Evolutionary conservation across 2,329 filamentous ascomycete species (phyloP).

Genomic region (Alternaria dauci): DNA sequence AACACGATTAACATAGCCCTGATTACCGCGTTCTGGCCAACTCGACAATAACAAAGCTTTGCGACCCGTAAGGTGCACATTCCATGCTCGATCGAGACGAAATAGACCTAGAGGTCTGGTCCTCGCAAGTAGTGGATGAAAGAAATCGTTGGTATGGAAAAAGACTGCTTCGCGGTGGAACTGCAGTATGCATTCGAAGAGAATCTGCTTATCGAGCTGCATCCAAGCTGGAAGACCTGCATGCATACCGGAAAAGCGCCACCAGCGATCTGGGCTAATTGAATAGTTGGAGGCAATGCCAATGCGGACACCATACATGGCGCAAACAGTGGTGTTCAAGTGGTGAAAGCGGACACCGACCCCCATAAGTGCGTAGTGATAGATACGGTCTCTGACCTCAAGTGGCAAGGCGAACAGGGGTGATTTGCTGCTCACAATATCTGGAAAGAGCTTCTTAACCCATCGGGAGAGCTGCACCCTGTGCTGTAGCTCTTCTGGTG

Average conservation of each 20-base stretch:
- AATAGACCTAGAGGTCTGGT: neutral
- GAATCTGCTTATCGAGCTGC: neutral
- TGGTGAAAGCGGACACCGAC: neutral
- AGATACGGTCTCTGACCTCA: neutral
- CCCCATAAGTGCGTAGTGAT: neutral
- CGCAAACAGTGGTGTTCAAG: slow-evolving; percentile 7
- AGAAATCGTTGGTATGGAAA: neutral
- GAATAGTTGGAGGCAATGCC: neutral
- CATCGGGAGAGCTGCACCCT: neutral
- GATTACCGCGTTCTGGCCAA: neutral
- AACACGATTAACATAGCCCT: neutral
- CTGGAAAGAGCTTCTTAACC: neutral
- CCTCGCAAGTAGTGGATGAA: neutral
- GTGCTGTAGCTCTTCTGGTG: neutral
- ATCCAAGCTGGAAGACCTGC: neutral
- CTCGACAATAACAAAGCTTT: neutral
- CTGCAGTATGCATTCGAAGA: neutral
- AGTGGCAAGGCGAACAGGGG: neutral
- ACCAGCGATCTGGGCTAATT: too few species aligned
- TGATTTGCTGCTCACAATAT: neutral
- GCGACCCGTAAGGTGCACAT: neutral
- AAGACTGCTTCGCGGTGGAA: neutral
- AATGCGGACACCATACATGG: neutral
- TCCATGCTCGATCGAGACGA: neutral
- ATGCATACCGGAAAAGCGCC: too few species aligned